Base-by-base conservation (phyloP, 2,329 filamentous ascomycete species). In the Microcyclosporella mali region DNA sequence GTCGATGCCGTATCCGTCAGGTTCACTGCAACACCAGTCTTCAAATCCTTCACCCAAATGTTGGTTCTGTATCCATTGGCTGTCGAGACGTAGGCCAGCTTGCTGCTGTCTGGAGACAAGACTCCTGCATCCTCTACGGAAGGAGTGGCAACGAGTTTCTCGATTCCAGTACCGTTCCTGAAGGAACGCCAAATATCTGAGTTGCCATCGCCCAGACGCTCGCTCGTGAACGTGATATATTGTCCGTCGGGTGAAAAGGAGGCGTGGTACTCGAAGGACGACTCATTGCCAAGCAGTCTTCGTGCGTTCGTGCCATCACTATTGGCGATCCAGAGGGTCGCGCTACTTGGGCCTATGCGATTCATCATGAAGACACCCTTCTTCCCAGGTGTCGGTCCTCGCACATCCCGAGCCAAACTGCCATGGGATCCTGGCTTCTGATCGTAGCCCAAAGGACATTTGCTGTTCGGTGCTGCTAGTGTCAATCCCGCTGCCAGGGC, bases 81-180 rank as follows among this genome's bases (percentile, higher is more conserved):
- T 6, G 43, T 49, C 11, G 47, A 49, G 4, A 49, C 43, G 28
- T 49, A 49, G 9, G 47, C 47, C 25, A 46, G 33, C 17, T 31
- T 43, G 9, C 28, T 49, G 25, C 33, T 36, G 31, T 49, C 47
- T 7, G 47, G 47, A 11, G 43, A 49, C 17, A 49, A 18, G 6
- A 46, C 43, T 3, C 36, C 43, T n/a, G 40, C 39, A 30, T 49
- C 43, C 34, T 46, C 47, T 2, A 49, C 33, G 6, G 43, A 43
- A 9, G 41, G 29, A 6, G 47, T 46, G 2, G 47, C 40, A 29
- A 46, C 37, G 4, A 49, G 38, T 21, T 43, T 17, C 17, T 49
- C 30, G 2, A 49, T 17, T 15, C 36, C 47, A 12, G 43, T 21
- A 15, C 47, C 47, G 37, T 49, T 37, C 2, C 36, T 33, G 8